Evolutionary conservation across 306 rosid species (phyloP).

Genomic region (Canavalia ensiformis): DNA sequence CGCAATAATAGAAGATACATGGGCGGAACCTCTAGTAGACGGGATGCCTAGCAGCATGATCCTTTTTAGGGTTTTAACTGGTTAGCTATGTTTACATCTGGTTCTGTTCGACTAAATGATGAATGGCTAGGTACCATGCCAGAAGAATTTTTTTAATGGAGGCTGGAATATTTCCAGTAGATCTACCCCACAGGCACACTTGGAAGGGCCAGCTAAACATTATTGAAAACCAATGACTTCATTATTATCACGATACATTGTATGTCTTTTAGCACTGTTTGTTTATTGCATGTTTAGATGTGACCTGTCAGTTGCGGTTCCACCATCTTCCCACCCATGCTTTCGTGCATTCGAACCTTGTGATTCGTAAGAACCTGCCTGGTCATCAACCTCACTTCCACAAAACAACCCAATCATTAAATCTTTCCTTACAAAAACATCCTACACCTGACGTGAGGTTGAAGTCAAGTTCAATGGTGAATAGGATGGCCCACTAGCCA

Average conservation of each 20-base stretch:
- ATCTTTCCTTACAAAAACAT: conserved; percentile 73
- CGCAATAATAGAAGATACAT: conserved; percentile 95
- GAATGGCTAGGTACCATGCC: conserved; percentile 83
- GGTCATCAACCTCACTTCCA: conserved; percentile 90
- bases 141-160: conserved; percentile 59
- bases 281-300: conserved; percentile 63
- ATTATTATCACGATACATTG: conserved; percentile 75
- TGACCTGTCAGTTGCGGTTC: conserved; percentile 43
- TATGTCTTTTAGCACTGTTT: conserved; percentile 86
- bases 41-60: conserved; percentile 61
- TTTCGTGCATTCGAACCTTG: conserved; percentile 82
- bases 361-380: conserved; percentile 85
- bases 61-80: conserved; percentile 66
- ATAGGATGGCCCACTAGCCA: conserved; percentile 70
- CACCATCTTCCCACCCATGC: conserved; percentile 80
- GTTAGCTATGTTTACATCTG: conserved; percentile 48
- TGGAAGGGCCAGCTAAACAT: conserved; percentile 84
- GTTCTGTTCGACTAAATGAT: conserved; percentile 62
- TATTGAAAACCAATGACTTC: conserved; percentile 74
- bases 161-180: conserved; percentile 67
- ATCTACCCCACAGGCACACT: conserved; percentile 71
- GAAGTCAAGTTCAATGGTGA: conserved; percentile 61
- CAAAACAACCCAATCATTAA: conserved; percentile 73
- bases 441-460: conserved; percentile 61
- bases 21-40: conserved; percentile 80